These are phyloP conservation scores for Nitzschia inconspicua DNA, from an alignment of 108 stramenopile species.

Conservation along the genomic window DNA sequence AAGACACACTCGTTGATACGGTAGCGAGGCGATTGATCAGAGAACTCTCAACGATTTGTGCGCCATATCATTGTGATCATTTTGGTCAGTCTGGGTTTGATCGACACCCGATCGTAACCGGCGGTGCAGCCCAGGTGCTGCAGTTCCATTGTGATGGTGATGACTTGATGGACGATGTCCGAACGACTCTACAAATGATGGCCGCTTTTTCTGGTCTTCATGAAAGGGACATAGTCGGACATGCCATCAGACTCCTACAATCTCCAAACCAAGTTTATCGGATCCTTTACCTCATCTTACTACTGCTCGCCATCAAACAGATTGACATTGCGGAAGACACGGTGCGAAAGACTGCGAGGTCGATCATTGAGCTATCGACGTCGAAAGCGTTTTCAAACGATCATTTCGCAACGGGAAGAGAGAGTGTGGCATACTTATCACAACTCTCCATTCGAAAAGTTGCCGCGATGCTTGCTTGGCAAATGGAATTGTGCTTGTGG, in stretches of 20 bases:
- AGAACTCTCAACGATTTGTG: slow-evolving; percentile 55
- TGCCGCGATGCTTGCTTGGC: slow-evolving; percentile 56
- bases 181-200: slow-evolving; percentile 27
- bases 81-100: slow-evolving; percentile 13
- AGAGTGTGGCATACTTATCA: slow-evolving; percentile 36
- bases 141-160: slow-evolving; percentile 63
- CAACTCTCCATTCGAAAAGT: slow-evolving; percentile 43
- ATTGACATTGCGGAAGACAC: slow-evolving; percentile 66
- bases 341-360: slow-evolving; percentile 52
- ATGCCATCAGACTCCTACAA: slow-evolving; percentile 38
- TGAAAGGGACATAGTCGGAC: slow-evolving; percentile 35
- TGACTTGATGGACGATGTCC: slow-evolving; percentile 34
- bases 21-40: slow-evolving; percentile 61
- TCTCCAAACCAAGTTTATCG: slow-evolving; percentile 33
- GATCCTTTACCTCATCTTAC: slow-evolving; percentile 51
- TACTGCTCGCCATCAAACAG: slow-evolving; percentile 47
- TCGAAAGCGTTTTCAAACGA: slow-evolving; percentile 58
- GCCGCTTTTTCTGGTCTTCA: slow-evolving; percentile 31
- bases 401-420: slow-evolving; percentile 21
- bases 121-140: slow-evolving; percentile 52
- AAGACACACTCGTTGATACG: slow-evolving; percentile 24
- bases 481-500: slow-evolving; percentile 85
- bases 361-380: slow-evolving; percentile 42
- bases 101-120: slow-evolving; percentile 41
- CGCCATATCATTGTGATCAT: slow-evolving; percentile 50